Evolutionary conservation across 139 green algal species (phyloP), one percentile per base, ranked within the genome.

Genomic region (Asterochloris erici): DNA sequence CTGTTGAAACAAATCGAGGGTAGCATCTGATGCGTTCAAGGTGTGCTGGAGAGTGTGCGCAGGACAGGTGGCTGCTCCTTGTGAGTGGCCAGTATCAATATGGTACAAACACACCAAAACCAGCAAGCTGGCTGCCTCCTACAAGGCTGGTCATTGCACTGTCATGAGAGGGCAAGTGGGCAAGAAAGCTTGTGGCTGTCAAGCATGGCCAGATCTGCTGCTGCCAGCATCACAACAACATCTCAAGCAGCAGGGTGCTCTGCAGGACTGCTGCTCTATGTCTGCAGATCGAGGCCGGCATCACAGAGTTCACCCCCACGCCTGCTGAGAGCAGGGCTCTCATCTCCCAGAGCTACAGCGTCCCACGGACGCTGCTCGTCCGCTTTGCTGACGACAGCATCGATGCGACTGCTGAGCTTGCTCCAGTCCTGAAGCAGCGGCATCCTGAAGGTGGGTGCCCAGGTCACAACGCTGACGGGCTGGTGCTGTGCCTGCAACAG

Each of bases 331-430:
- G 82, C 63, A 83, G 84, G 11, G 38, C 27, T 12, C 29, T 94
- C 28, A 89, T 94, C 29, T 17, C 15, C 11, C 12, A 9, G 4
- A 26, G 54, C 24, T 94, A 93, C 79, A 28, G 14, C 38, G 81
- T 90, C 12, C 66, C 79, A 10, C 60, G 76, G 15, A 90, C 86
- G 11, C 77, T 94, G 73, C 29, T 94, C 66, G 73, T 92, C 13
- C 81, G 83, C 66, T 94, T 94, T 68, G 27, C 63, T 12, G 74
- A 91, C 28, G 91, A 94, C 79, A 79, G 27, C 47, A 91, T 94
- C 21, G 91, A 94, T 79, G 89, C 93, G 70, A 91, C 87, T 19
- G 24, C 26, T 0, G 84, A 90, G 70, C 82, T 93, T 27, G 66
- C n/a, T 17, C 19, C 21, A 9, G 66, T 87, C 12, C 73, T 92